Evolutionary conservation across 2,329 filamentous ascomycete genomes (phyloP).

Genomic region (Penicillium sp.): DNA sequence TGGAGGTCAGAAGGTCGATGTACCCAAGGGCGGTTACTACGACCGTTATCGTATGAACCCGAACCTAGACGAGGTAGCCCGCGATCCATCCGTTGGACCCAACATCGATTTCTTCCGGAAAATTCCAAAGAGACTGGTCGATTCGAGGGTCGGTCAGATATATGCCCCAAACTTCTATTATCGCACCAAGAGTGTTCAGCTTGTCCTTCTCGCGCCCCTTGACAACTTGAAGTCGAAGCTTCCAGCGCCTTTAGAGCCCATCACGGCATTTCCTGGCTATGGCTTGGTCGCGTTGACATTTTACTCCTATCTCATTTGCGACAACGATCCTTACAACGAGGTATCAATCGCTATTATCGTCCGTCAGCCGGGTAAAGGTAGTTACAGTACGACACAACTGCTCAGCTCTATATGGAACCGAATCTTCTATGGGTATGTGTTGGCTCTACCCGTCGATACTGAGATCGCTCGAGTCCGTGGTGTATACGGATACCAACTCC

Average conservation of each 20-base stretch:
- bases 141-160: constrained; percentile 13
- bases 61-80: constrained; percentile 13
- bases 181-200: constrained; percentile 13
- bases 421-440: constrained; percentile 15
- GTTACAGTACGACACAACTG: constrained; percentile 13
- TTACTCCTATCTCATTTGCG: constrained; percentile 14
- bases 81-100: constrained; percentile 8
- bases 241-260: constrained; percentile 14
- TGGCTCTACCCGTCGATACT: constrained; percentile 17
- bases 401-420: constrained; percentile 14
- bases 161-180: constrained; percentile 17
- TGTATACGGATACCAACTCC: constrained; percentile 17
- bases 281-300: constrained; percentile 15
- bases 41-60: constrained; percentile 18
- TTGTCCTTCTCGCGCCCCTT: constrained; percentile 11
- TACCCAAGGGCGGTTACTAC: not conserved
- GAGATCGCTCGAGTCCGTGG: constrained; percentile 17
- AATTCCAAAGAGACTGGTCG: constrained; percentile 12
- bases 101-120: constrained; percentile 9
- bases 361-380: constrained; percentile 11
- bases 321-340: constrained; percentile 17
- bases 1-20: not conserved
- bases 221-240: constrained; percentile 9
- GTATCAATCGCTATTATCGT: constrained; percentile 14
- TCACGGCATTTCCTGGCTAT: constrained; percentile 13